Conservation (phyloP, 1,139 yeast species). For the Sugiyamaella paludigena region DNA sequence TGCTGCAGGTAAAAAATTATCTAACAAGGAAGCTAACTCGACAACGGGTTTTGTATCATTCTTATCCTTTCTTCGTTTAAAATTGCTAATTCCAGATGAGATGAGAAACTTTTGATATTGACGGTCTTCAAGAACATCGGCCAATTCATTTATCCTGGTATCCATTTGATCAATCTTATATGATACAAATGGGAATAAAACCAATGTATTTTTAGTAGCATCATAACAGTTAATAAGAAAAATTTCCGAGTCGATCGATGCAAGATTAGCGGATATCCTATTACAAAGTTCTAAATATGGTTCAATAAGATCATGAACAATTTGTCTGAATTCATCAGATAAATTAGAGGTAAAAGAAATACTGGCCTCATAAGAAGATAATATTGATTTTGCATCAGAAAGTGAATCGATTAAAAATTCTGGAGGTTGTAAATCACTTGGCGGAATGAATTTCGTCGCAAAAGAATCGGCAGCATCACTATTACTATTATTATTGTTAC, state of each 20-base stretch:
- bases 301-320: slow-evolving; percentile 36
- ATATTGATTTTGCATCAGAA: slow-evolving; percentile 35
- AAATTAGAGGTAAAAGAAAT: slow-evolving; percentile 30
- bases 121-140: slow-evolving; percentile 33
- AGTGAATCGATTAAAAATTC: slow-evolving; percentile 37
- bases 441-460: background rate
- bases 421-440: slow-evolving; percentile 37
- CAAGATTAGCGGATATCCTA: slow-evolving; percentile 31
- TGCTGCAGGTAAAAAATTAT: slow-evolving; percentile 40
- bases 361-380: slow-evolving; percentile 38
- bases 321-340: slow-evolving; percentile 29
- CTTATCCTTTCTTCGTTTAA: background rate
- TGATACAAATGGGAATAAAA: slow-evolving; percentile 33
- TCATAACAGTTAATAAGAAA: slow-evolving; percentile 41
- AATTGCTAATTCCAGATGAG: slow-evolving; percentile 29
- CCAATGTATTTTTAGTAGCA: slow-evolving; percentile 32
- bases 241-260: slow-evolving; percentile 31
- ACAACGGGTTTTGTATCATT: slow-evolving; percentile 1
- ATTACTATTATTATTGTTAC: background rate
- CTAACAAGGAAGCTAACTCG: slow-evolving; percentile 24
- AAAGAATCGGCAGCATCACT: background rate
- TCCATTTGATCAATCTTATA: slow-evolving; percentile 37
- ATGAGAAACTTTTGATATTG: slow-evolving; percentile 29
- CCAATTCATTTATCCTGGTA: slow-evolving; percentile 30
- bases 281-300: slow-evolving; percentile 39